Evolutionary conservation across 345 rosid species (phyloP), one percentile per base, ranked within the genome.

Genomic region (Camelina laxa): DNA sequence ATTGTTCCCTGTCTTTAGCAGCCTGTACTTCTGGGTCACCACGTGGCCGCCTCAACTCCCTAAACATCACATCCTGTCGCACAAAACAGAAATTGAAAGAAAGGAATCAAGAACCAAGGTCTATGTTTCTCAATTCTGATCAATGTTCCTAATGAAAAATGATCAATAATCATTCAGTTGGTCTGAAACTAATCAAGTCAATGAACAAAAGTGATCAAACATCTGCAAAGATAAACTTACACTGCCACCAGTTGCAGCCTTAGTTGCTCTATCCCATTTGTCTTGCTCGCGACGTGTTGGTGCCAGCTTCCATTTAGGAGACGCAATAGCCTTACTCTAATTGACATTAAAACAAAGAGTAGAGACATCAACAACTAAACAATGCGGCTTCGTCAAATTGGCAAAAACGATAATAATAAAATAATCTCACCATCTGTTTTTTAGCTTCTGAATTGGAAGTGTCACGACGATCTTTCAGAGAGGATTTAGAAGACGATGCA

Each of bases 211-310:
- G 31, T 27, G 47, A 41, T 14, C n/a, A 2, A 55, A 12, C 45
- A 42, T 53, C 16, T 24, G 62, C 63, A 65, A 44, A 19, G 54
- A 17, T 70, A 44, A 67, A 84, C 88, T 81, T 83, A 91, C 98
- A 79, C 86, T 89, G 74, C 98, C 95, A 51, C 88, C 88, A 51
- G 91, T 89, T 66, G 97, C 80, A 76, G 94, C 97, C 82, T 88
- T 91, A n/a, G 84, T 73, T 16, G 96, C 96, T 88, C 65, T 87
- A 73, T 91, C 98, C 98, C 98, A 94, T 80, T 91, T 94, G 16
- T 87, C 91, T 77, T 88, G 95, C 80, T 94, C 97, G 7, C 91
- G 92, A 14, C 89, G 90, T 9, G 96, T 91, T 36, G 98, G 96
- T 14, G 74, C 91, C 48, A 79, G 60, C 72, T 76, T 87, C 98